Conservation (phyloP, 2,329 filamentous ascomycete genomes). For the Emericellopsis cladophorae region DNA sequence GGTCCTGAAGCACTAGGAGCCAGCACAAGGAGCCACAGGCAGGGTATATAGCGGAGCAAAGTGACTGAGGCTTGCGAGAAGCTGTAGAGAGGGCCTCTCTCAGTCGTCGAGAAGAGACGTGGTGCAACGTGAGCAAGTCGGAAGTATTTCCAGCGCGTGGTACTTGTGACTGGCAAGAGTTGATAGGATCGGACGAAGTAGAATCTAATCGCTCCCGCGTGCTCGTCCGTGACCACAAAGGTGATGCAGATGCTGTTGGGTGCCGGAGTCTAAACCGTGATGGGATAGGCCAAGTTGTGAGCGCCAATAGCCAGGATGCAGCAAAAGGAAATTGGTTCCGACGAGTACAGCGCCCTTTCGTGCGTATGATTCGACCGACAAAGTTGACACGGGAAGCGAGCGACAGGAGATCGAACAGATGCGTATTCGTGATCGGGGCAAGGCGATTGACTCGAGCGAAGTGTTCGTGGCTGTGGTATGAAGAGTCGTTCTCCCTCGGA, state of each 20-base stretch:
- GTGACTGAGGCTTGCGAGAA: slow-evolving; percentile 7
- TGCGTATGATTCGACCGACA: background rate
- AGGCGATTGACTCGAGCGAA: background rate
- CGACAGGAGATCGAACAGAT: background rate
- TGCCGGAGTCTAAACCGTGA: no score
- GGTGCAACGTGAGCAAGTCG: slow-evolving; percentile 10
- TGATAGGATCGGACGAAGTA: background rate
- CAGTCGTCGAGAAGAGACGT: slow-evolving; percentile 19
- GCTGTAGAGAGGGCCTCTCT: slow-evolving; percentile 13
- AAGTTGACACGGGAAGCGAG: background rate
- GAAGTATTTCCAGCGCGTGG: background rate
- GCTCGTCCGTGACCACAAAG: no score
- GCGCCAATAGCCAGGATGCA: no score
- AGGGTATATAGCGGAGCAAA: slow-evolving; percentile 10
- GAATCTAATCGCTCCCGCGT: no score
- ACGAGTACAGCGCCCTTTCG: no score
- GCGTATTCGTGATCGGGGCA: slow-evolving; percentile 1
- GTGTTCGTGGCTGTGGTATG: no score
- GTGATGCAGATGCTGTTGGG: background rate
- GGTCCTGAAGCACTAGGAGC: slow-evolving; percentile 22
- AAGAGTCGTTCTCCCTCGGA: no score
- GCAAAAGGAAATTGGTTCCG: no score
- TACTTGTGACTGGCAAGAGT: background rate
- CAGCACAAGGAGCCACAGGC: slow-evolving; percentile 1
- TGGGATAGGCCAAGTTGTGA: no score